Evolutionary conservation across 176 grass and related monocot species (phyloP), one percentile per base, ranked within the genome.

Genomic region (Phyllostachys edulis): DNA sequence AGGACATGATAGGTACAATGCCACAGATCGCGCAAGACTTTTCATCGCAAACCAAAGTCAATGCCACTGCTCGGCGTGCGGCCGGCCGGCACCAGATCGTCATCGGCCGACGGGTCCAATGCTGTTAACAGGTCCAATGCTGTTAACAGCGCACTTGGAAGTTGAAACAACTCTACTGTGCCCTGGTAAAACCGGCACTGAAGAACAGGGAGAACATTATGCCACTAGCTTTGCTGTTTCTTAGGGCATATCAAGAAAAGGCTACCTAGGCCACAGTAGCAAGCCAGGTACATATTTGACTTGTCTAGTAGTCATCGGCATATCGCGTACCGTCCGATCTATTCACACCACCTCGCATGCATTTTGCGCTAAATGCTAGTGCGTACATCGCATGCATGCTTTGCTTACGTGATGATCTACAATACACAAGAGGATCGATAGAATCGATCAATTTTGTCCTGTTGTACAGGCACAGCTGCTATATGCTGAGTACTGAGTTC

Each of bases 211-310:
- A 3, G 63, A 29, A 67, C 37, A 70, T 66, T 75, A 41, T 37
- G 23, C 49, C 27, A 39, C 47, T 78, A 79, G 57, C 39, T 27
- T 20, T 56, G 51, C 54, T 88, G 50, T 80, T 75, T 62, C 69
- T 67, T 80, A 89, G 69, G 69, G 16, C 87, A 11, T 85, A 69
- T 80, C 87, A 36, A n/a, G 40, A 72, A 66, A 84, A 73, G 29
- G 27, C 40, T 89, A 47, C 38, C 60, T 64, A 62, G 21, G 3
- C 16, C 18, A 41, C 21, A 80, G 68, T 37, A 40, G 39, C 68
- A 50, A 38, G 18, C 4, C 24, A 26, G 26, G 4, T 42, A 44
- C n/a, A 49, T 18, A 51, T 42, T 88, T 71, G 65, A 78, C 73
- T 23, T 62, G 8, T 57, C 1, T 75, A 9, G 12, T 39, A n/a